phyloP scores from a whole-genome alignment of 306 rosid species.

The Oxytropis ochrocephala region DNA sequence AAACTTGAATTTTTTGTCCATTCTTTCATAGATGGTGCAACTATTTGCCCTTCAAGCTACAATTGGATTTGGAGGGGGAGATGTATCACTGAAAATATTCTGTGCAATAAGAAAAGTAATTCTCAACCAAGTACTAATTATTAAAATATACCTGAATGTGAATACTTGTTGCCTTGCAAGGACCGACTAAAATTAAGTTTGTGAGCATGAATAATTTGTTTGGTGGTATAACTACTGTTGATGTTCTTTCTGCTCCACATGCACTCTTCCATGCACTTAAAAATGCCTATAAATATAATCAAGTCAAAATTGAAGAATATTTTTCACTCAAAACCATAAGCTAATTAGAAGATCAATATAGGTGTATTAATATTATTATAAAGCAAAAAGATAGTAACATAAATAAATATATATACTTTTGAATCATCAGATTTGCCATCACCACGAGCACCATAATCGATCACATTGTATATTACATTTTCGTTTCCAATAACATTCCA shows the following conservation, averaged over 20 bases:
- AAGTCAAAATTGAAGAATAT: background rate
- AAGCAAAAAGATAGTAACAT: background rate
- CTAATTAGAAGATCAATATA: no score
- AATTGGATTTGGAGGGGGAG: background rate
- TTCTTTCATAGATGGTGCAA: background rate
- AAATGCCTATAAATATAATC: constrained; percentile 11
- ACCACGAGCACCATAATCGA: constrained; percentile 22
- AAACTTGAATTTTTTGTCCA: background rate
- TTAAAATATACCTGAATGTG: constrained; percentile 24
- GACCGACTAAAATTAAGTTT: background rate
- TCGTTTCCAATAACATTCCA: background rate
- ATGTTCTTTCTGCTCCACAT: background rate
- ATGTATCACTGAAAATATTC: background rate
- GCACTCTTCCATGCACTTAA: constrained; percentile 5
- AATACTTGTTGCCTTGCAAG: background rate
- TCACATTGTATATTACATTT: background rate
- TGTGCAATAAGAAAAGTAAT: background rate
- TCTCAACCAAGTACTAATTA: no score
- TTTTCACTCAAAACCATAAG: no score
- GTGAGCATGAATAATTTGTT: background rate
- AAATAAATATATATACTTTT: background rate
- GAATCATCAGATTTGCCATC: constrained; percentile 18
- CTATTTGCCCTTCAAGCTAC: constrained; percentile 8
- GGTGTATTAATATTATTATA: background rate
- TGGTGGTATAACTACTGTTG: constrained; percentile 19